Evolutionary conservation across 495 filamentous ascomycete species (phyloP).

Genomic region (Talaromyces stipitatus): DNA sequence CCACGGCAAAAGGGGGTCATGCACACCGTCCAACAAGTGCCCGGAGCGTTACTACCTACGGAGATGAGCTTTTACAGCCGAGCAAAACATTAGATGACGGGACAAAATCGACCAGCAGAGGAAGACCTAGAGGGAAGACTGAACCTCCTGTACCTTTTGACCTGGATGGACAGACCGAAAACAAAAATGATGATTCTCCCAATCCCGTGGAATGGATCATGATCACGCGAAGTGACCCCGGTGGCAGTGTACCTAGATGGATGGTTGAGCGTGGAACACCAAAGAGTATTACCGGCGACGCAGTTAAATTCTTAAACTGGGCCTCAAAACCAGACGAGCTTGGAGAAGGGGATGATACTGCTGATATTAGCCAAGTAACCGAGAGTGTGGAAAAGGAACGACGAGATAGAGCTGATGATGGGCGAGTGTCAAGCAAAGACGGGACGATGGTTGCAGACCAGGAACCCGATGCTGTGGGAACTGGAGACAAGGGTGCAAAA

Average conservation of each 20-base stretch:
- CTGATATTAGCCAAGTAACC: constrained; percentile 2
- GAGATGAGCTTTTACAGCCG: not conserved
- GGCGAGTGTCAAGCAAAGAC: not conserved
- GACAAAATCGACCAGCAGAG: not conserved
- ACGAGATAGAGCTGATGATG: not conserved
- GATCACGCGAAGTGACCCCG: constrained; percentile 91
- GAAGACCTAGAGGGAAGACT: not conserved
- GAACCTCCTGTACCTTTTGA: not conserved
- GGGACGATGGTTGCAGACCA: not conserved
- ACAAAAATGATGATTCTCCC: constrained; percentile 40
- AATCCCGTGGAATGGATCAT: constrained; percentile 92
- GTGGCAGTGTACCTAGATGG: constrained; percentile 85
- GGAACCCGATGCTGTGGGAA: not conserved
- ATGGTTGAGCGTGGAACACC: constrained; percentile 93
- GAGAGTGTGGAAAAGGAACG: constrained; percentile 7
- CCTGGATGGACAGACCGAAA: constrained; percentile 15
- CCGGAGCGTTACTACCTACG: not conserved
- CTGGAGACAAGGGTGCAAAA: not conserved
- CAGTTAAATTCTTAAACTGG: constrained; percentile 83
- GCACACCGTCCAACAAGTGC: not conserved
- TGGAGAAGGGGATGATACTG: constrained; percentile 24
- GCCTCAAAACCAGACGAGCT: constrained; percentile 50
- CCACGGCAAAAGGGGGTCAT: not conserved
- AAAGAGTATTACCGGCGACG: constrained; percentile 71
- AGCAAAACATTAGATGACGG: not conserved